Conservation (phyloP, 1,139 yeast genomes). For the Diutina scorzettiae region DNA sequence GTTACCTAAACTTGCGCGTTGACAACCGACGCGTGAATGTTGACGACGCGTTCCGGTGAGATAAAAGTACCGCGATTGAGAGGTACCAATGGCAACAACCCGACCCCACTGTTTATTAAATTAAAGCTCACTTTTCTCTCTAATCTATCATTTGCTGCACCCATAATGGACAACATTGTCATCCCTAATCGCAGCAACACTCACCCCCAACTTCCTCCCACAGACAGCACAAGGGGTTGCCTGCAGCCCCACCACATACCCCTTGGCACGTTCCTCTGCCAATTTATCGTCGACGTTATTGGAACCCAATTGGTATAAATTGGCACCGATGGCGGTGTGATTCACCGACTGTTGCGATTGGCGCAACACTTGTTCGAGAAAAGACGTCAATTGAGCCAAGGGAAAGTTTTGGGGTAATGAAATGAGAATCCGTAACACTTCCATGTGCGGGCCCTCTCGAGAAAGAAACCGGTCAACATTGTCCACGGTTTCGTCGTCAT, state of each 20-base stretch:
- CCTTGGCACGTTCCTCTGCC: neutral
- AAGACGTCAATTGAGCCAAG: neutral
- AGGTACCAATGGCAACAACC: too few relatives aligned
- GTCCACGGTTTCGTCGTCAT: slow-evolving; percentile 2
- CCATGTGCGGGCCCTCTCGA: neutral
- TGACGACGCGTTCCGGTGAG: too few relatives aligned
- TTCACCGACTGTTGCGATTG: neutral
- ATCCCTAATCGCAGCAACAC: neutral
- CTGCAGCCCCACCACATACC: neutral
- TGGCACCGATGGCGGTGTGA: neutral
- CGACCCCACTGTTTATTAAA: too few relatives aligned
- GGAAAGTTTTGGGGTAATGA: neutral
- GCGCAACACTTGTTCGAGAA: neutral
- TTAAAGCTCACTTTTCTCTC: too few relatives aligned
- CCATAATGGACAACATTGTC: slow-evolving; percentile 3
- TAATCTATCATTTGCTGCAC: too few relatives aligned
- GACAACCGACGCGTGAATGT: too few relatives aligned
- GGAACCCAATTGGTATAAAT: neutral
- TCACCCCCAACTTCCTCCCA: slow-evolving; percentile 2
- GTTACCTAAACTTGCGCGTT: too few relatives aligned
- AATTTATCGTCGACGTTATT: neutral
- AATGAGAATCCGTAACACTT: neutral
- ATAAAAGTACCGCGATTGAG: too few relatives aligned
- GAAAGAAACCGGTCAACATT: neutral
- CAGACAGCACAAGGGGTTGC: neutral